Evolutionary conservation across 2,329 filamentous ascomycete genomes (phyloP), one percentile per base, ranked within the genome.

Genomic region (Colletotrichum scovillei): DNA sequence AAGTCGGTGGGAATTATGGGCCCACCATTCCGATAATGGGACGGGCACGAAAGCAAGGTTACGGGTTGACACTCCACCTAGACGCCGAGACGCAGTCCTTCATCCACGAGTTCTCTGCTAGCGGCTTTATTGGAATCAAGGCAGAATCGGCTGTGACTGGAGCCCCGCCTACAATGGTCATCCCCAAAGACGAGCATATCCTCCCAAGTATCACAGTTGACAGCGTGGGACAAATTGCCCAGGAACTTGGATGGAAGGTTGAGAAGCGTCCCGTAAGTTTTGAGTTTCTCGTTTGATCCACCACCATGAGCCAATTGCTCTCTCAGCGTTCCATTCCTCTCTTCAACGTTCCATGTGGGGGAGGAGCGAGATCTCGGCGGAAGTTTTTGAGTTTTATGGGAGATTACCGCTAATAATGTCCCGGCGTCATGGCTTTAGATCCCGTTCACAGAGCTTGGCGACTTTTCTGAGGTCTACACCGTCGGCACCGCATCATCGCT

Each of bases 1-100:
- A 94, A 81, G 85, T 93, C 3, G 92, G 92, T 5, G 92, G 92
- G 4, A 94, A 94, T 80, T 93, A 93, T 78, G 91, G 91, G 4
- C 92, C 92, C 2, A 91, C 93, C 1, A 80, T 93, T 57, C 84
- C 88, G 38, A 89, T 90, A 81, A 91, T 87, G 68, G 90, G 91
- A 73, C 88, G 86, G 68, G 92, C 92, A 1, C 86, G 88, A 64
- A 84, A 85, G 30, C 86, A 89, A 64, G 92, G 92, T 2, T 93
- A 87, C 77, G 90, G 90, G 1, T 92, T 94, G 72, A 93, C 91
- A 0, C 82, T 94, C 70, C 92, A 94, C 77, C 81, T 93, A 63
- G 92, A 94, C 81, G 91, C 89, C 78, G 87, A 88, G 78, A 92
- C 90, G 11, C 83, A 90, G 53, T 88, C 84, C 3, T 88, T 90